Evolutionary conservation across 2,329 filamentous ascomycete species (phyloP), one percentile per base, ranked within the genome.

Genomic region (Xylaria sp.): DNA sequence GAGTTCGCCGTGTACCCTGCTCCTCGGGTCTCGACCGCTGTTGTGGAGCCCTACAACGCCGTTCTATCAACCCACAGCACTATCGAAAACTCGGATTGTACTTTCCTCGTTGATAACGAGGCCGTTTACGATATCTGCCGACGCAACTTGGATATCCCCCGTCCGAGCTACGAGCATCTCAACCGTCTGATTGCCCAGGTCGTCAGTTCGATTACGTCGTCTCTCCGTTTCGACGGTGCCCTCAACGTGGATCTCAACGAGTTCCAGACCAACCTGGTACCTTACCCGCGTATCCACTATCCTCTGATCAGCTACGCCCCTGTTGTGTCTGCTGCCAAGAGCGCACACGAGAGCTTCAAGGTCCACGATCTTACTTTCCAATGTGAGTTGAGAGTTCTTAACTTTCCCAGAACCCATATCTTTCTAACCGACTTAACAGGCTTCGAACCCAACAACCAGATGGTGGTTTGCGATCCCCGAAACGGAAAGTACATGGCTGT

Each of bases 271-370:
- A 92, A 92, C 84, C 78, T 92, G 81, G 90, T 92, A 61, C 90
- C 90, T 30, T 92, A 90, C 80, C 90, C 90, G 42, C 89, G 90
- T 79, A 92, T 92, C 73, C 90, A 92, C 84, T 92, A 91, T 81
- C 90, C 90, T 61, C 82, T 92, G 55, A 91, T 92, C 82, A 90
- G 88, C 83, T 92, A 92, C 78, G 89, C 90, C 11, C 90, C 90
- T 36, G 90, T 92, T 74, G 85, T 92, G 72, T 92, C 89, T 24
- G 88, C 89, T 67, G 85, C 87, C 84, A 93, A 92, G 87, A 93
- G 91, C 81, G 88, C 90, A 56, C 93, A 96, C 78, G 93, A 96
- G 85, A 93, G 91, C 85, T 94, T 94, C 89, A 93, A 93, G 85
- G 90, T 94, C 64, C 87, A 89, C 70, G 93, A 96, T 73, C 82